These are phyloP conservation scores for Candida dendrica DNA, from an alignment of 805 yeast genomes.

Conservation along the genomic window DNA sequence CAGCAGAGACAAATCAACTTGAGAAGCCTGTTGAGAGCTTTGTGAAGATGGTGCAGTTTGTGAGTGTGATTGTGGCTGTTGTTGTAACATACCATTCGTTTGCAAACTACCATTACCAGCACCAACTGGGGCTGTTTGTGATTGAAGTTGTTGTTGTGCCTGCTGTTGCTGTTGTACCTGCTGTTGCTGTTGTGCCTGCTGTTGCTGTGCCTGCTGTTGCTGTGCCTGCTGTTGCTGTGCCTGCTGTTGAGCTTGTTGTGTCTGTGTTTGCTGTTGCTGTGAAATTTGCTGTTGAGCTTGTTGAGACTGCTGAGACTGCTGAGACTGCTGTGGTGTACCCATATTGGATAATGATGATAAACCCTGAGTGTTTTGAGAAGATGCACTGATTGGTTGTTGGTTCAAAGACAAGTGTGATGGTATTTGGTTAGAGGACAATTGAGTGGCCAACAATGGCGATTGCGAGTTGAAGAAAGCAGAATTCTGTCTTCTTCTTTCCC, in stretches of 20 bases:
- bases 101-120: background rate
- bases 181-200: slow-evolving; percentile 2
- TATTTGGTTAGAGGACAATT: slow-evolving; percentile 15
- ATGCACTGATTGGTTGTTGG: slow-evolving; percentile 1
- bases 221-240: slow-evolving; percentile 4
- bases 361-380: slow-evolving; percentile 2
- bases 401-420: slow-evolving; percentile 17
- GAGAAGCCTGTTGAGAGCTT: slow-evolving; percentile 22
- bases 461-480: slow-evolving; percentile 41
- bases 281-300: slow-evolving; percentile 5
- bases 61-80: slow-evolving; percentile 2
- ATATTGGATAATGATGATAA: background rate
- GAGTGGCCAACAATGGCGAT: slow-evolving; percentile 18
- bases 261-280: background rate
- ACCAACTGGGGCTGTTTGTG: background rate
- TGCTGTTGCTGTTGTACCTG: slow-evolving; percentile 4
- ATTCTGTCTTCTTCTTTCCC: slow-evolving; percentile 48
- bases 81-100: background rate
- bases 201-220: background rate
- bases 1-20: slow-evolving; percentile 59
- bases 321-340: background rate
- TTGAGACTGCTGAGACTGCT: slow-evolving; percentile 5
- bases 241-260: slow-evolving; percentile 16
- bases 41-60: slow-evolving; percentile 4
- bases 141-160: slow-evolving; percentile 3